Evolutionary conservation across 2,329 filamentous ascomycete genomes (phyloP).

Genomic region (Alternaria angustiovoidea): DNA sequence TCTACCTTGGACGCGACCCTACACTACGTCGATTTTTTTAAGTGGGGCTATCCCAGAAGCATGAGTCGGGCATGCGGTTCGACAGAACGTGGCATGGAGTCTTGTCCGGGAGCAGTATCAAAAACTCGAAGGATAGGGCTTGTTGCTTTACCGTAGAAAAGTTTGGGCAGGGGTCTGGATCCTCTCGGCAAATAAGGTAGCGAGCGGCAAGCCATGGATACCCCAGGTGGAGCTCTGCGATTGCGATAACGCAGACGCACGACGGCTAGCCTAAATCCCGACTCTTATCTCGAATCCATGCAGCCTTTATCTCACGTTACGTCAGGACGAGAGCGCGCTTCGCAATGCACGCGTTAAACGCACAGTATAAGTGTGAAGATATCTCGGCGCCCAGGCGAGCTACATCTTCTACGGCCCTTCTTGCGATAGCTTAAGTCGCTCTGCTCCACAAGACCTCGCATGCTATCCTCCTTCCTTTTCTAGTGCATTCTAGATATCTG

Average conservation of each 20-base stretch:
- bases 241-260: slow-evolving; percentile 18
- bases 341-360: slow-evolving; percentile 19
- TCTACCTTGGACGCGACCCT: background rate
- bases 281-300: slow-evolving; percentile 25
- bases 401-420: slow-evolving; percentile 9
- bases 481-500: slow-evolving; percentile 3
- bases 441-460: background rate
- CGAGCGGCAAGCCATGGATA: slow-evolving; percentile 15
- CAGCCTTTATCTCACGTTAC: slow-evolving; percentile 34
- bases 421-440: slow-evolving; percentile 7
- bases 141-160: background rate
- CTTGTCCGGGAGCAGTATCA: background rate
- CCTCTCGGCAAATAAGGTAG: slow-evolving; percentile 10
- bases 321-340: slow-evolving; percentile 18
- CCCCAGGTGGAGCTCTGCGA: slow-evolving; percentile 16
- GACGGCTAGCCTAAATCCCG: slow-evolving; percentile 8
- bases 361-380: slow-evolving; percentile 16
- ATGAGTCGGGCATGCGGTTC: background rate
- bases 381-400: slow-evolving; percentile 35
- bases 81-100: background rate
- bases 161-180: slow-evolving; percentile 2
- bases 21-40: background rate
- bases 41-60: background rate
- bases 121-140: background rate
- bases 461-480: slow-evolving; percentile 16